These are phyloP conservation scores for Rhizophagus clarus DNA, from an alignment of 192 early-diverging fungal genomes.

Conservation along the genomic window DNA sequence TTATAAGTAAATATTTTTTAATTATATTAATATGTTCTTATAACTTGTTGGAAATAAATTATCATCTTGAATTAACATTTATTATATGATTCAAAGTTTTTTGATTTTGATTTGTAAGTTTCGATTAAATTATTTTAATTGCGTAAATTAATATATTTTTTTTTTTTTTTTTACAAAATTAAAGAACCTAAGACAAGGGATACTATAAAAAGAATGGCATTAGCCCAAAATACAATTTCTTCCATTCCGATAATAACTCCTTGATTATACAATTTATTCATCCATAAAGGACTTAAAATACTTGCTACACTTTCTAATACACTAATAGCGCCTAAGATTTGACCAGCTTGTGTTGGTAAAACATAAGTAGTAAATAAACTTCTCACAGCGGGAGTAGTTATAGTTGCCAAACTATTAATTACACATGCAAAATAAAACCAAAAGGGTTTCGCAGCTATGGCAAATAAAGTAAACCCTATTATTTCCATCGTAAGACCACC, in stretches of 20 bases:
- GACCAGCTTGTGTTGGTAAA: constrained; percentile 48
- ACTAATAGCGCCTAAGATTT: constrained; percentile 51
- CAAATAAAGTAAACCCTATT: constrained; percentile 39
- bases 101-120: too few species aligned
- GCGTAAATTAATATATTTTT: too few species aligned
- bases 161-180: too few species aligned
- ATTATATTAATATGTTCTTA: too few species aligned
- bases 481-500: constrained; percentile 42
- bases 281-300: constrained; percentile 46
- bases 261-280: constrained; percentile 48
- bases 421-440: constrained; percentile 37
- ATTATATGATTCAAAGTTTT: too few species aligned
- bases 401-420: constrained; percentile 42
- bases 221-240: constrained; percentile 29
- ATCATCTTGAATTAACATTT: too few species aligned
- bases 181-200: too few species aligned
- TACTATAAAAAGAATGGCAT: too few species aligned
- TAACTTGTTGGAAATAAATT: too few species aligned
- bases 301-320: constrained; percentile 52
- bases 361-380: constrained; percentile 48
- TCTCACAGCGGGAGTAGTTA: constrained; percentile 45
- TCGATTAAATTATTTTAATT: too few species aligned
- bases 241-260: constrained; percentile 26
- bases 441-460: constrained; percentile 34
- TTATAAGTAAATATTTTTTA: neutral